A percentile compares a stretch with the other conserved stretches of the same genome.
These are phyloP conservation scores for Dryadomyces quercivorus DNA, from an alignment of 2,329 filamentous ascomycete species.

Conservation along the genomic window DNA sequence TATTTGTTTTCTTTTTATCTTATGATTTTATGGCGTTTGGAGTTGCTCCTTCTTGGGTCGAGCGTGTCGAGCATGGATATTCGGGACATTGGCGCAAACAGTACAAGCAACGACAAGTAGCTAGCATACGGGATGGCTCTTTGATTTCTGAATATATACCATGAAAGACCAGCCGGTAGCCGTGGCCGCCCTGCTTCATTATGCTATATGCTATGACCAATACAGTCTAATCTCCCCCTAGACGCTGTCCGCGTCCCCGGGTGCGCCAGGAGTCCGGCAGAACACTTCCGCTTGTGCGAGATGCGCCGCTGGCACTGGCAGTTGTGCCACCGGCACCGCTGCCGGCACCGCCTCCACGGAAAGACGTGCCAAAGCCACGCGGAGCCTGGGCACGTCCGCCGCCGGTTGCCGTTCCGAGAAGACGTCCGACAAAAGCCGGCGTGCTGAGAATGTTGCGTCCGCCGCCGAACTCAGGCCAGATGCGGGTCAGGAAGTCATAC, in stretches of 20 bases:
- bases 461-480: constrained; percentile 82
- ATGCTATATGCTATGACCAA: too few species aligned
- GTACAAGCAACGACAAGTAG: background rate
- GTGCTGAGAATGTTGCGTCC: constrained; percentile 67
- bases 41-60: background rate
- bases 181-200: too few species aligned
- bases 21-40: background rate
- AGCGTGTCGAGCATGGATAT: background rate
- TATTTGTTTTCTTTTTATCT: background rate
- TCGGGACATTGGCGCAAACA: background rate
- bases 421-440: constrained; percentile 56
- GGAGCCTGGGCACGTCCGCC: constrained; percentile 16
- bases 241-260: constrained; percentile 48
- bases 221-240: constrained; percentile 37
- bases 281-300: constrained; percentile 28
- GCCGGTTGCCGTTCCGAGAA: constrained; percentile 33
- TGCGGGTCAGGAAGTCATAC: constrained; percentile 77
- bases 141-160: too few species aligned
- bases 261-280: constrained; percentile 53
- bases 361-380: constrained; percentile 51
- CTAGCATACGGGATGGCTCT: background rate
- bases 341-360: constrained; percentile 21
- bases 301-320: constrained; percentile 18
- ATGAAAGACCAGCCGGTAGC: too few species aligned
- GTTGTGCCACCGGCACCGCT: constrained; percentile 17